Conservation (phyloP, 192 early-diverging fungal genomes). For the Podila verticillata region DNA sequence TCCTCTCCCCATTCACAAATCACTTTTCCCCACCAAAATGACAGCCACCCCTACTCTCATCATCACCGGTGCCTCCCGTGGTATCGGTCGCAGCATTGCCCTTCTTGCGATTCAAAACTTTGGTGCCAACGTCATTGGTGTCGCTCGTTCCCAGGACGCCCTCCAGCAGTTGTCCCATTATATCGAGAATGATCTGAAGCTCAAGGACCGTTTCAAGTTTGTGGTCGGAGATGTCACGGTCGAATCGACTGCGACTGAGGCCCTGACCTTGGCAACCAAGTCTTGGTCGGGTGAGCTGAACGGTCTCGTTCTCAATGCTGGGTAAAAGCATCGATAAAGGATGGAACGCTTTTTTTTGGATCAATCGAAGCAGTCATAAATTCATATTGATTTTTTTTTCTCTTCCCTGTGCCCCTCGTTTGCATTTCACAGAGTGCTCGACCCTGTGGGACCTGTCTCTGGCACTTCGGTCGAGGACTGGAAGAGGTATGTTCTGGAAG, state of each 20-base stretch:
- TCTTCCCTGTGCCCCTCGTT: too few species aligned
- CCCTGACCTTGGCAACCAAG: conserved; percentile 52
- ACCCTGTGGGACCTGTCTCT: conserved; percentile 73
- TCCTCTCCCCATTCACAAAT: not conserved
- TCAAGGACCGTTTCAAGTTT: conserved; percentile 54
- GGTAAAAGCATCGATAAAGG: conserved; percentile 41
- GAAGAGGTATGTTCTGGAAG: conserved; percentile 53
- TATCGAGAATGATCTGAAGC: conserved; percentile 26
- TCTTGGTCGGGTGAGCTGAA: conserved; percentile 61
- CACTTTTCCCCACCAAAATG: not conserved
- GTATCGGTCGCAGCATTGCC: conserved; percentile 77
- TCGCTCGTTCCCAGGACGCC: conserved; percentile 63
- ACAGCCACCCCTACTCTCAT: conserved; percentile 64
- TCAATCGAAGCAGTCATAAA: not conserved
- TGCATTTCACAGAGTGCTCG: conserved; percentile 57
- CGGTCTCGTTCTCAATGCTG: conserved; percentile 75
- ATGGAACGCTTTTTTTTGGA: not conserved
- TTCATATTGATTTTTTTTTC: too few species aligned
- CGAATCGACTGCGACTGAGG: conserved; percentile 32
- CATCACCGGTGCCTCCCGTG: conserved; percentile 89
- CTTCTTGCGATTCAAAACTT: conserved; percentile 57
- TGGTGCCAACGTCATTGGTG: conserved; percentile 74
- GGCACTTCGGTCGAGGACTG: conserved; percentile 65
- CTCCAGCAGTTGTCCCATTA: conserved; percentile 56
- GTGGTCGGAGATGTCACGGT: conserved; percentile 68